Evolutionary conservation across 2,329 filamentous ascomycete species (phyloP), one percentile per base, ranked within the genome.

Genomic region (Colletotrichum cuscutae): DNA sequence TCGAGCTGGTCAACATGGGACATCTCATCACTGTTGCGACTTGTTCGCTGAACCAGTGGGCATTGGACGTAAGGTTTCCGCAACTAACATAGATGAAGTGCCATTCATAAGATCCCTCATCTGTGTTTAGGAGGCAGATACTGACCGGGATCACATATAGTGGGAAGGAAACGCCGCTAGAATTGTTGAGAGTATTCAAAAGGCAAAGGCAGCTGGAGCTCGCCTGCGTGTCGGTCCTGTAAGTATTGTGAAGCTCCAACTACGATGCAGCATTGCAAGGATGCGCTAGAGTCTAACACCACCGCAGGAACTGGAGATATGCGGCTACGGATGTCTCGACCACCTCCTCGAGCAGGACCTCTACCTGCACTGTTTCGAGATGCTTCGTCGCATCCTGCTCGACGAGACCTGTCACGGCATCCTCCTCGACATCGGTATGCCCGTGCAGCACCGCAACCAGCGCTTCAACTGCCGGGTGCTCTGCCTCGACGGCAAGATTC

Each of bases 381-480:
- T 89, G 81, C 84, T 93, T 1, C 84, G 84, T 12, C 82, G 85
- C 60, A 92, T 95, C 72, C 84, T 95, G 24, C 80, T 84, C 5
- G 87, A 94, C 80, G 80, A 87, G 46, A 86, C 86, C 11, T 90
- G 87, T 74, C 84, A 92, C 76, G 91, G 89, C 78, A 94, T 94
- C 76, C 84, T 94, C 24, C 82, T 93, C 26, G 90, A 92, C 78
- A 84, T 92, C 46, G 90, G 89, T 49, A 85, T 90, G 84, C 90
- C 91, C 0, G 86, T 94, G 94, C 74, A 85, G 86, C 82, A 84
- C 68, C 76, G 82, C 13, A 82, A 82, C 68, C 77, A 78, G 22
- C 78, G 77, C 30, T 85, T 83, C 76, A 85, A 85, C 73, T 80
- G 78, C 63, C 77, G 83, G 15, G 79, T 80, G 15, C 75, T 85